A percentile compares a stretch with the other conserved stretches of the same genome.
These are phyloP conservation scores for Naganishia cerealis DNA, from an alignment of 1,284 basidiomycete species.

Conservation along the genomic window DNA sequence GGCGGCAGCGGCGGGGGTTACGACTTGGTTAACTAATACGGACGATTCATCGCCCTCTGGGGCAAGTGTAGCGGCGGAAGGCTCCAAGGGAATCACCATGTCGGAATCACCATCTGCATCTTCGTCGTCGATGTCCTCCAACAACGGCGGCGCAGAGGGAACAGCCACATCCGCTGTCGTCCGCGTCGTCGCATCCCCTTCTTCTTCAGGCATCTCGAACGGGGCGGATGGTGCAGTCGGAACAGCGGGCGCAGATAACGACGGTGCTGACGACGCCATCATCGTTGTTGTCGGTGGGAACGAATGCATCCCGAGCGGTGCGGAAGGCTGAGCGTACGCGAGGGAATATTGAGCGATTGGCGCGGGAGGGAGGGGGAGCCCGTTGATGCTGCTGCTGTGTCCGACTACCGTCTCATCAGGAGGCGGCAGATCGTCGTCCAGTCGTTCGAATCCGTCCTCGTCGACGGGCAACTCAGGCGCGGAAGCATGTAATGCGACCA, in stretches of 20 bases:
- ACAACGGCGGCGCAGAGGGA: constrained; percentile 38
- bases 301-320: constrained; percentile 33
- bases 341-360: constrained; percentile 33
- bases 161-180: neutral
- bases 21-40: neutral
- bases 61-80: neutral
- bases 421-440: constrained; percentile 29
- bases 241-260: constrained; percentile 8
- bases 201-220: constrained; percentile 22
- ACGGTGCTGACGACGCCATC: neutral
- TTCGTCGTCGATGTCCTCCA: constrained; percentile 28
- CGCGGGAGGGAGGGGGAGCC: constrained; percentile 37
- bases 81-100: neutral
- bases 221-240: constrained; percentile 36
- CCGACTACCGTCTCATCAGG: constrained; percentile 20
- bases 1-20: neutral
- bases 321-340: constrained; percentile 38
- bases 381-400: constrained; percentile 10
- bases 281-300: no score
- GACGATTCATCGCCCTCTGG: neutral
- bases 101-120: no score
- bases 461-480: constrained; percentile 51
- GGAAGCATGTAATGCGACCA: constrained; percentile 18
- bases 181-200: neutral
- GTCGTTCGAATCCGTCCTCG: constrained; percentile 48